Evolutionary conservation across 2,329 filamentous ascomycete genomes (phyloP).

Genomic region (Aureobasidium mangrovei): DNA sequence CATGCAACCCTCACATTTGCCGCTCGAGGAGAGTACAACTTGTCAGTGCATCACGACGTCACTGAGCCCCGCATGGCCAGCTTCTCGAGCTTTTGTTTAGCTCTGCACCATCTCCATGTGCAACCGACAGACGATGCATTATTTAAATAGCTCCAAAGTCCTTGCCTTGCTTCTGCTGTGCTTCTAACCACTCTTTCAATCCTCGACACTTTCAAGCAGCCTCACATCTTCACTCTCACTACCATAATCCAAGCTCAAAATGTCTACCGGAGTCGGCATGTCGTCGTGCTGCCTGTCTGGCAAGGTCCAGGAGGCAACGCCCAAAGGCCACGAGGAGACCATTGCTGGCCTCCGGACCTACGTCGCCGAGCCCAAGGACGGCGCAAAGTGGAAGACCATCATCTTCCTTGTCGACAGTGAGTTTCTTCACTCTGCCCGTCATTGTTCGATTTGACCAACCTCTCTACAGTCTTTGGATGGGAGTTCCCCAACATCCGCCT

Average conservation of each 20-base stretch:
- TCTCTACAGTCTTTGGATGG: conserved; percentile 38
- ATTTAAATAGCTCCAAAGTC: not conserved
- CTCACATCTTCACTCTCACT: too few species aligned
- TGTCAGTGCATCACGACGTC: not conserved
- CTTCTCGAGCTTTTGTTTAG: not conserved
- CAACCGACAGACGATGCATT: not conserved
- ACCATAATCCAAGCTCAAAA: not conserved
- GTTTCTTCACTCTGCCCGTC: conserved; percentile 5
- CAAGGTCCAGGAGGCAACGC: conserved; percentile 31
- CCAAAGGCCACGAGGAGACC: conserved; percentile 28
- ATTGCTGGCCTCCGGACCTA: conserved; percentile 36
- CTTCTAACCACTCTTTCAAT: not conserved
- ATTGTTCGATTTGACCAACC: not conserved
- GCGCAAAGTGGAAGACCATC: conserved; percentile 35
- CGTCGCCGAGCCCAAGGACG: conserved; percentile 34
- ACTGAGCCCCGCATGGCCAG: conserved; percentile 2
- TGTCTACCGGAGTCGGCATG: conserved; percentile 31
- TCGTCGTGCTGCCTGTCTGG: conserved; percentile 35
- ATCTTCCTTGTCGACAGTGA: conserved; percentile 39
- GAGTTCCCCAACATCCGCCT: conserved; percentile 39
- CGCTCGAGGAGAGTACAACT: not conserved
- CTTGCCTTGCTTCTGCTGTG: not conserved
- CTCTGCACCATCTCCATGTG: not conserved
- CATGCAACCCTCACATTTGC: not conserved
- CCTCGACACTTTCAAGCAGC: not conserved